Evolutionary conservation across 805 yeast genomes (phyloP), one percentile per base, ranked within the genome.

Genomic region (Lipomyces starkeyi): DNA sequence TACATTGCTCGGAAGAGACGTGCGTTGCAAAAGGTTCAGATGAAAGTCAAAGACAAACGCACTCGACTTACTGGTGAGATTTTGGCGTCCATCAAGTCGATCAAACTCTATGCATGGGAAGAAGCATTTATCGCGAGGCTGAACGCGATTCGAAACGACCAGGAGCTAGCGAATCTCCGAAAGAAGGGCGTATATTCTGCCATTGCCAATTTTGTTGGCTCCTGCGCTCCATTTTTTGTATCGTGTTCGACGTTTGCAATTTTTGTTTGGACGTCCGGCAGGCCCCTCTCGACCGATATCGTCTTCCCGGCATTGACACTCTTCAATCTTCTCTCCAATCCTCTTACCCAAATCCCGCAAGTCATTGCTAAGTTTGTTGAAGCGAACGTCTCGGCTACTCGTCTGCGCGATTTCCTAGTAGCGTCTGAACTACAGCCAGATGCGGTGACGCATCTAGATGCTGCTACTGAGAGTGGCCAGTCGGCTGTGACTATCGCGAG

Each of bases 61-160:
- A 90, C 97, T 5, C 87, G 97, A 73, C 82, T 93, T 56, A 89
- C 92, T 64, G 88, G 91, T 69, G 98, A 94, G 77, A 90, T 94
- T 64, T 83, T 94, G 76, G 91, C 91, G 78, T 93, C 93, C 74
- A 91, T 94, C 77, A 94, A 93, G 80, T 91, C 97, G 4, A 83
- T 95, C 77, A 95, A 95, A 77, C 83, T 95, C 61, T 95, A 94
- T 75, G 96, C 95, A 0, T 95, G 99, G 99, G 99, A 95, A 79
- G 80, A 77, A 27, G 96, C 98, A 3, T 92, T 92, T 77, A 85
- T 86, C 73, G 84, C 82, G 27, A 88, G 89, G 72, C 82, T 95
- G 68, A 86, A 86, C 72, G 81, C 87, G 74, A 97, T 93, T 35
- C 89, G 99, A 84, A 91, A 94, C 76, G 91, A 91, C 87, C 95